phyloP scores from a whole-genome alignment of 2,329 filamentous ascomycete species.

The Calonectria hongkongensis region DNA sequence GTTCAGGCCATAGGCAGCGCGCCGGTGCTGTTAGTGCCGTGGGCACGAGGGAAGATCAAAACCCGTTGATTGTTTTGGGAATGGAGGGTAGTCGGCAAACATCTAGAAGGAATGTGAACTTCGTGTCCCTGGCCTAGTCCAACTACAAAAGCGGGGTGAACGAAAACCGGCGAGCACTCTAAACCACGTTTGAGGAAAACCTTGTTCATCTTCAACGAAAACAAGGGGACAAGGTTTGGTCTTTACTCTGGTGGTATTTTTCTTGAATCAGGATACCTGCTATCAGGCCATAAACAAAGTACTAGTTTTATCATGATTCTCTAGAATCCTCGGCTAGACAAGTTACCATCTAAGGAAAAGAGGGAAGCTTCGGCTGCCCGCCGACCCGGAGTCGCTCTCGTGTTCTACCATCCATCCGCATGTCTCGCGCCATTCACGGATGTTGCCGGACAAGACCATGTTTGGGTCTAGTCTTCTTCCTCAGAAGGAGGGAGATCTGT shows the following conservation, averaged over 20 bases:
- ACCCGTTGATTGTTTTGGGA: neutral
- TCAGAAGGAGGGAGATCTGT: conserved; percentile 44
- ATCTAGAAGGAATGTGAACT: conserved; percentile 22
- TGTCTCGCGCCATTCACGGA: neutral
- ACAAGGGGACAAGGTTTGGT: neutral
- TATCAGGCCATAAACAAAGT: conserved; percentile 15
- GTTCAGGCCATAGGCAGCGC: neutral
- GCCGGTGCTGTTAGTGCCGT: neutral
- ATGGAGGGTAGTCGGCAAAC: neutral
- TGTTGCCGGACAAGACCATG: neutral
- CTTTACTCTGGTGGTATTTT: conserved; percentile 11
- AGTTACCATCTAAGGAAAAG: conserved; percentile 13
- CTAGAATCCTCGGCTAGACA: conserved; percentile 9
- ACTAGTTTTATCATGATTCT: conserved; percentile 14
- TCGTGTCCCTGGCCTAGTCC: conserved; percentile 19
- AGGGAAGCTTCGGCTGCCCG: conserved; percentile 4
- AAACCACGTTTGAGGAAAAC: conserved; percentile 2
- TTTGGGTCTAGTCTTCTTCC: conserved; percentile 41
- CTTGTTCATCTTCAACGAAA: neutral
- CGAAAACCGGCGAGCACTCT: neutral
- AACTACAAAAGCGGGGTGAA: neutral
- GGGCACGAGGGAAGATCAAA: neutral
- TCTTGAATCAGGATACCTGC: conserved; percentile 12
- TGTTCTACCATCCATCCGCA: conserved; percentile 5
- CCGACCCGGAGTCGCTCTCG: neutral